Percentiles rank a stretch among this genome's conserved stretches.
Conservation (phyloP, 148 eudicot genomes). For the Camellia japonica region DNA sequence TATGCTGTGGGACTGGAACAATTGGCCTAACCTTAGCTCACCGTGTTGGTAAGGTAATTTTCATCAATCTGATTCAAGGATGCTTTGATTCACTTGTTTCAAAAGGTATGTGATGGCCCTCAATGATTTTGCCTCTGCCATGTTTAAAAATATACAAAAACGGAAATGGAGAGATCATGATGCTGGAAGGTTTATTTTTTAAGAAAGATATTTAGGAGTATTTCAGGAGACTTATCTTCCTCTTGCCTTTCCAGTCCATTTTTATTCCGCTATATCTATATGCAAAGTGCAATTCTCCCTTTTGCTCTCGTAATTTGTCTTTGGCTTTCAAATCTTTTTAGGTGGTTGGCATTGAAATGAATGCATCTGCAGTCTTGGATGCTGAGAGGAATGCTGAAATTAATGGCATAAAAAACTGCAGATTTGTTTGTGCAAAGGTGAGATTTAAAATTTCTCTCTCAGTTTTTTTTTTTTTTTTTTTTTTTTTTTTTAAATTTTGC, state of each 20-base stretch:
- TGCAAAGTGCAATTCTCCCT: not conserved
- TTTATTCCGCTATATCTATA: not conserved
- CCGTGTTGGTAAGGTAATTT: conserved; percentile 94
- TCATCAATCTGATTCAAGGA: conserved; percentile 8
- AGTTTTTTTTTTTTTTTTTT: not conserved
- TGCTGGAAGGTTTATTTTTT: not conserved
- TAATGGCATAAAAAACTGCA: conserved; percentile 86
- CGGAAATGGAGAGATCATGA: conserved; percentile 2
- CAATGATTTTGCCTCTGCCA: not conserved
- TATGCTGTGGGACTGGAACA: conserved; percentile 97
- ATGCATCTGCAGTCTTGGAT: conserved; percentile 93
- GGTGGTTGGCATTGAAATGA: conserved; percentile 99
- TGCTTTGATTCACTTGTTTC: conserved; percentile 10
- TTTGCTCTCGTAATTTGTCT: not conserved
- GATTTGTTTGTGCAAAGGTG: conserved; percentile 88
- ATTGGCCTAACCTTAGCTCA: conserved; percentile 92
- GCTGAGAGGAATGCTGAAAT: conserved; percentile 91
- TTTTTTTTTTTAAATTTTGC: too few species aligned
- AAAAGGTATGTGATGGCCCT: not conserved
- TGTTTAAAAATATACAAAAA: not conserved
- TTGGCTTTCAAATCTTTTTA: conserved; percentile 27
- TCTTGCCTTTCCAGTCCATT: not conserved
- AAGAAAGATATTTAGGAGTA: not conserved
- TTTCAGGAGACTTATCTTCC: too few species aligned
- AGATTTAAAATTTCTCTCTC: conserved; percentile 5